A percentile compares a stretch with the other conserved stretches of the same genome.
Conservation (phyloP, 2,329 filamentous ascomycete genomes). For the Colletotrichum filicis region DNA sequence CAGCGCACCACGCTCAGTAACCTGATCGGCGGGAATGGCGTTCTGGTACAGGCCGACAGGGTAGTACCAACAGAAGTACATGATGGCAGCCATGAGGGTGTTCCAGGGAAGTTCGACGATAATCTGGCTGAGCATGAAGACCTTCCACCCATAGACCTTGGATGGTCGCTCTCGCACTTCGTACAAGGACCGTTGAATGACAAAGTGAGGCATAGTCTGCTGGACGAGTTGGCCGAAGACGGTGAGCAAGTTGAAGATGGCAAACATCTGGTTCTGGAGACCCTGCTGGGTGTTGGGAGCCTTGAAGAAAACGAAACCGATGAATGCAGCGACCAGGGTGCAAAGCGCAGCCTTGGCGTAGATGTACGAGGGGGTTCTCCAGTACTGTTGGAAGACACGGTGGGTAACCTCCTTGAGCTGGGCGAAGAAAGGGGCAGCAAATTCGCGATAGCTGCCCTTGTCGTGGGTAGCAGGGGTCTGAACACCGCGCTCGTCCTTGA, state of each 20-base stretch:
- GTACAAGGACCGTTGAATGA: slow-evolving; percentile 83
- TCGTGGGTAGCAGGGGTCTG: slow-evolving; percentile 45
- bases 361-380: slow-evolving; percentile 90
- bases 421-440: slow-evolving; percentile 77
- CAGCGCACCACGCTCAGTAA: slow-evolving; percentile 76
- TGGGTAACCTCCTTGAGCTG: slow-evolving; percentile 76
- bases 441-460: slow-evolving; percentile 72
- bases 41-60: slow-evolving; percentile 82
- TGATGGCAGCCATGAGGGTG: slow-evolving; percentile 77
- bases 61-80: slow-evolving; percentile 88
- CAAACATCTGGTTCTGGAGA: slow-evolving; percentile 87
- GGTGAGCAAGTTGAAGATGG: slow-evolving; percentile 85
- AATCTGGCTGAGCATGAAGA: slow-evolving; percentile 86
- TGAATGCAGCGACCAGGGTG: slow-evolving; percentile 74
- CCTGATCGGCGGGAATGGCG: slow-evolving; percentile 68
- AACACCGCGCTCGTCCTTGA: slow-evolving; percentile 61
- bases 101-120: slow-evolving; percentile 90
- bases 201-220: slow-evolving; percentile 88
- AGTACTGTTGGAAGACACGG: slow-evolving; percentile 91
- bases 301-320: slow-evolving; percentile 84
- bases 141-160: slow-evolving; percentile 86
- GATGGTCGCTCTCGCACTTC: slow-evolving; percentile 87
- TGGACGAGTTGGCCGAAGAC: slow-evolving; percentile 84
- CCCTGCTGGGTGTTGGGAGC: slow-evolving; percentile 79
- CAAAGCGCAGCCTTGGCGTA: slow-evolving; percentile 83